A percentile compares a stretch with the other conserved stretches of the same genome.
Evolutionary conservation across 225 moss, liverwort and hornwort species (phyloP).

Genomic region (Physcomitrium patens): DNA sequence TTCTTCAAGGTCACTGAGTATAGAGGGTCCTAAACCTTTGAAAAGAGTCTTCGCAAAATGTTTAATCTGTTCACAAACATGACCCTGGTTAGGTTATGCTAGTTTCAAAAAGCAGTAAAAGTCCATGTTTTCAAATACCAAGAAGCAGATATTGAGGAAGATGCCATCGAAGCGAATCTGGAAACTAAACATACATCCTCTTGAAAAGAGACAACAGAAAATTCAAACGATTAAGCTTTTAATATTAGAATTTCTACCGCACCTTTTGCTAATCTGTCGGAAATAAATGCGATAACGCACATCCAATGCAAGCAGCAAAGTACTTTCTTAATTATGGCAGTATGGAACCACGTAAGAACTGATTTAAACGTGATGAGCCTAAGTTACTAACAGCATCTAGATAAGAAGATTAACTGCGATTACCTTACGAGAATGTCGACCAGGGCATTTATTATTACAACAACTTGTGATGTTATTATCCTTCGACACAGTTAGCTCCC

Average conservation of each 20-base stretch:
- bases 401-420: slow-evolving; percentile 1
- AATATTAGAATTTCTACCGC: background rate
- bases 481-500: slow-evolving; percentile 51
- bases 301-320: background rate
- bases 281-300: background rate
- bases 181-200: background rate
- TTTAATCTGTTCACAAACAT: slow-evolving; percentile 59
- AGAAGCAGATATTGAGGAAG: background rate
- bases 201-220: background rate
- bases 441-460: slow-evolving; percentile 64
- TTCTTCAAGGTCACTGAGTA: slow-evolving; percentile 68
- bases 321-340: slow-evolving; percentile 2
- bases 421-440: slow-evolving; percentile 86
- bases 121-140: background rate
- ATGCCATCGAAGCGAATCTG: background rate
- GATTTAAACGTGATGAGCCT: slow-evolving; percentile 17
- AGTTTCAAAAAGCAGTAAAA: slow-evolving; percentile 14
- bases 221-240: slow-evolving; percentile 6
- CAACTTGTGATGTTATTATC: slow-evolving; percentile 73
- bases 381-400: slow-evolving; percentile 6
- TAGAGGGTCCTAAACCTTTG: slow-evolving; percentile 71
- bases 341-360: background rate
- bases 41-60: slow-evolving; percentile 86
- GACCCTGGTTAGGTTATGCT: slow-evolving; percentile 20
- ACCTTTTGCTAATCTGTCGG: background rate